Conservation (phyloP, 2,329 filamentous ascomycete species). For the Fusarium nelsonii region DNA sequence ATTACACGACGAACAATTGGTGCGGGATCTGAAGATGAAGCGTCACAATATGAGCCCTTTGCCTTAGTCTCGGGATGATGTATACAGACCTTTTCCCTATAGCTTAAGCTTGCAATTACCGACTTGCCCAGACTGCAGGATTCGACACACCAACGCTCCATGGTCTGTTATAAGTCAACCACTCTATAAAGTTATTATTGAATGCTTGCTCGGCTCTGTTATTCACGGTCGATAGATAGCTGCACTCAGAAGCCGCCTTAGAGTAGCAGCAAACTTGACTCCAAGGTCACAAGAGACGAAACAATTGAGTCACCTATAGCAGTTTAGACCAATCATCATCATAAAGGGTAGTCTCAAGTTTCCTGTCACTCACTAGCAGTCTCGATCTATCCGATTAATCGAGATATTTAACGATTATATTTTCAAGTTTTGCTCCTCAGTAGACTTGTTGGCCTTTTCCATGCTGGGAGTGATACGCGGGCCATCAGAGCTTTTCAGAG, state of each 20-base stretch:
- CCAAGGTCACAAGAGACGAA: not conserved
- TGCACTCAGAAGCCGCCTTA: not conserved
- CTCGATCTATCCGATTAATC: not conserved
- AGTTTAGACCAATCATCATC: not conserved
- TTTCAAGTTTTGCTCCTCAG: not conserved
- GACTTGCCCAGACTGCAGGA: not conserved
- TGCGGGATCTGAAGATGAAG: not conserved
- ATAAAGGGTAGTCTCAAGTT: not conserved
- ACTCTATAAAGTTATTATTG: not conserved
- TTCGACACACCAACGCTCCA: not conserved
- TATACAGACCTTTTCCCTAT: conserved; percentile 1
- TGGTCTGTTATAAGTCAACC: no score
- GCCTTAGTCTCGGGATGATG: not conserved
- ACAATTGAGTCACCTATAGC: not conserved
- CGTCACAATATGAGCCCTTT: not conserved
- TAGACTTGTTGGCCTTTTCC: not conserved
- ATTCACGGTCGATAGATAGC: not conserved
- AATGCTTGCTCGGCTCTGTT: not conserved
- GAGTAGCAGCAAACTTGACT: not conserved
- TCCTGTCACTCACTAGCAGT: not conserved
- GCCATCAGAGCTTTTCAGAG: not conserved
- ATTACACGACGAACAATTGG: conserved; percentile 10
- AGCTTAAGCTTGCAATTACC: not conserved
- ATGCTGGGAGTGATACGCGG: not conserved
- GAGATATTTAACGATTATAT: not conserved